Conservation (phyloP, 306 rosid genomes). For the Cucurbita argyrosperma region DNA sequence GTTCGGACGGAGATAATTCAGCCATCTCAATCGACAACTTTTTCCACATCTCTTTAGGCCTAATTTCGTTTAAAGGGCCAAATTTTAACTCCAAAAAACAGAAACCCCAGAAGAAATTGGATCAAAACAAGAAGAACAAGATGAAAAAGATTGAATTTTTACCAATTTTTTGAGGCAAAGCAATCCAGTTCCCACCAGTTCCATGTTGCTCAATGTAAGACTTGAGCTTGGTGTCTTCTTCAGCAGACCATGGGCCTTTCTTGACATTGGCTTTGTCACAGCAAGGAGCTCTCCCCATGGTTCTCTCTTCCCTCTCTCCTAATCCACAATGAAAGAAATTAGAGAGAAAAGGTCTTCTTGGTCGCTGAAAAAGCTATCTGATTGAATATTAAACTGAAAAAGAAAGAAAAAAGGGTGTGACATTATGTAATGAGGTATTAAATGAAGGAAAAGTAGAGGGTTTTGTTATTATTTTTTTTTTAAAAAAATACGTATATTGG, state of each 20-base stretch:
- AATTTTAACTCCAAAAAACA: neutral
- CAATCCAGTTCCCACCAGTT: slow-evolving; percentile 60
- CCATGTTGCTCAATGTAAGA: slow-evolving; percentile 46
- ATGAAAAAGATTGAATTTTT: neutral
- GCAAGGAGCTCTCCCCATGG: slow-evolving; percentile 60
- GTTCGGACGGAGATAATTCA: slow-evolving; percentile 53
- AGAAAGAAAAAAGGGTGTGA: neutral
- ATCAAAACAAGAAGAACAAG: neutral
- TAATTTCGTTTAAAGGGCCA: neutral
- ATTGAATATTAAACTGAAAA: neutral
- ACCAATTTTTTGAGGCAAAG: slow-evolving; percentile 56
- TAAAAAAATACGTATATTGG: neutral
- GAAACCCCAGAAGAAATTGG: neutral
- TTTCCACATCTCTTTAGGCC: slow-evolving; percentile 55
- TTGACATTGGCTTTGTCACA: slow-evolving; percentile 65
- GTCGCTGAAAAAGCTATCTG: slow-evolving; percentile 4
- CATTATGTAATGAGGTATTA: neutral
- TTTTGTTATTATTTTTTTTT: no score
- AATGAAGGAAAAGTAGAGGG: neutral
- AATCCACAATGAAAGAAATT: neutral
- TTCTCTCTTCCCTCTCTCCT: neutral
- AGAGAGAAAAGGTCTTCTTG: neutral
- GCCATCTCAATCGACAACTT: slow-evolving; percentile 53
- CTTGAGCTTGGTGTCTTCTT: slow-evolving; percentile 52
- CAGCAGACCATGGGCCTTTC: slow-evolving; percentile 61